These are phyloP conservation scores for Vigna trinervia DNA, from an alignment of 306 rosid genomes.

Conservation along the genomic window DNA sequence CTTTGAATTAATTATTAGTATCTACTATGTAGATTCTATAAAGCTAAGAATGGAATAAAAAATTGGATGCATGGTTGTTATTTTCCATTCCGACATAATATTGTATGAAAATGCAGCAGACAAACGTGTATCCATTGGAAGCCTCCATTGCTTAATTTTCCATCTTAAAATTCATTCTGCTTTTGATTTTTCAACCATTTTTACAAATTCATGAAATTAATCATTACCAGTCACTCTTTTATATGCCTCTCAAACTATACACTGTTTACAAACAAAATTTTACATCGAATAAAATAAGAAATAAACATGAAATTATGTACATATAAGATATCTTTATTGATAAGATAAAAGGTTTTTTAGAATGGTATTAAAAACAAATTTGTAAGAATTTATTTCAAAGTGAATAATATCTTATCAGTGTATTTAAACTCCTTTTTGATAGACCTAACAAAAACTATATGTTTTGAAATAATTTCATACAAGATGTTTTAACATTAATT, in stretches of 20 bases:
- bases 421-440: no score
- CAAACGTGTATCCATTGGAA: constrained; percentile 16
- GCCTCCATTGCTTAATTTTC: not conserved
- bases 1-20: not conserved
- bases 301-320: no score
- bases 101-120: constrained; percentile 19
- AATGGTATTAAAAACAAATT: no score
- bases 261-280: not conserved
- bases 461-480: not conserved
- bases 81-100: not conserved
- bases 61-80: constrained; percentile 19
- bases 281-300: no score
- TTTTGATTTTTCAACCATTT: constrained; percentile 40
- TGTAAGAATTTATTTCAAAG: no score
- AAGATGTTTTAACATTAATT: not conserved
- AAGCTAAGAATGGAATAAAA: constrained; percentile 19
- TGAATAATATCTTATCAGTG: no score
- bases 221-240: constrained; percentile 21
- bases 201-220: constrained; percentile 18
- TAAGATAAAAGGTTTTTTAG: no score
- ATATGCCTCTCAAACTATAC: constrained; percentile 28
- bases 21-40: constrained; percentile 23
- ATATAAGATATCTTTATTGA: no score
- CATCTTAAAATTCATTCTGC: constrained; percentile 27
- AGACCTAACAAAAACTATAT: no score